Evolutionary conservation across 1,284 basidiomycete genomes (phyloP).

Genomic region (Cutaneotrichosporon sp.): DNA sequence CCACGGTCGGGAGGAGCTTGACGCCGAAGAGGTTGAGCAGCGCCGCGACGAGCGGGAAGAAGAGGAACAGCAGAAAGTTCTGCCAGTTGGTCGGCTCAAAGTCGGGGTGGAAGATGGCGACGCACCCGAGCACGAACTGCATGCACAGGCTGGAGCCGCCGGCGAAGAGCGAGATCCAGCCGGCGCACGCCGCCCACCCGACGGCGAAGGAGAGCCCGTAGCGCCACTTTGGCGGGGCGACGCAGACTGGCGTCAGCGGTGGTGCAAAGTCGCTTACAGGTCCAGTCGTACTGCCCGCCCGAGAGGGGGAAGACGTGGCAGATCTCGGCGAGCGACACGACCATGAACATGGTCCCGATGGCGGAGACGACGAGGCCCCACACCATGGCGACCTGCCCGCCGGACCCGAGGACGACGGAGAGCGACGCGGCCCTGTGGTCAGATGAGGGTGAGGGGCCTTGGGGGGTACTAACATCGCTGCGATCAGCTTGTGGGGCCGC

Average conservation of each 20-base stretch:
- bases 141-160: conserved; percentile 31
- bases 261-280: not conserved
- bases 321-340: conserved; percentile 29
- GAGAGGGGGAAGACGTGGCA: conserved; percentile 21
- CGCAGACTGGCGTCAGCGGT: conserved; percentile 13
- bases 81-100: conserved; percentile 14
- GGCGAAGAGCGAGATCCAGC: conserved; percentile 52
- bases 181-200: conserved; percentile 28
- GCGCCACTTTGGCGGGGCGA: conserved; percentile 16
- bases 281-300: conserved; percentile 50
- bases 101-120: conserved; percentile 13
- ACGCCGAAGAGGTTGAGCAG: conserved; percentile 24
- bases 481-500: not conserved
- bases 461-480: conserved; percentile 16
- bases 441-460: not conserved
- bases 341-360: conserved; percentile 36
- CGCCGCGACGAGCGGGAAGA: conserved; percentile 7
- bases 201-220: conserved; percentile 13
- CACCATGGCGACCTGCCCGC: conserved; percentile 43
- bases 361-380: conserved; percentile 46
- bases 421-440: conserved; percentile 21
- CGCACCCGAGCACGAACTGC: conserved; percentile 35
- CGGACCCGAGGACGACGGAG: conserved; percentile 36
- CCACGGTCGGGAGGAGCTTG: conserved; percentile 17
- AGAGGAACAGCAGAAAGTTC: conserved; percentile 18